A percentile compares a stretch with the other conserved stretches of the same genome.
phyloP scores from a whole-genome alignment of 108 stramenopile species.

The Nannochloropsis granulata region DNA sequence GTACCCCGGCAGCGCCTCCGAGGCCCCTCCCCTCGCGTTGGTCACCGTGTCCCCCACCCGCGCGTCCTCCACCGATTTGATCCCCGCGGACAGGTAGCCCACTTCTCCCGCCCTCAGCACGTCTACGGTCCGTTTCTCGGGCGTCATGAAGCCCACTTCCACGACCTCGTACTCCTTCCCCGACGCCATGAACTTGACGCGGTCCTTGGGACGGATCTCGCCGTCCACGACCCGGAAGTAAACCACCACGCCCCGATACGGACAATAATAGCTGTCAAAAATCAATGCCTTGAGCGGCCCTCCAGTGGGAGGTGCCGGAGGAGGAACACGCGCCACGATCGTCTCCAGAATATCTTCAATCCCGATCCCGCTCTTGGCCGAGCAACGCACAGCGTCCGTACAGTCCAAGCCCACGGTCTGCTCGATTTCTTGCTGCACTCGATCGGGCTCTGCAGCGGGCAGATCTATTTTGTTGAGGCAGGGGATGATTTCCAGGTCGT shows the following conservation, averaged over 20 bases:
- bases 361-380: constrained; percentile 78
- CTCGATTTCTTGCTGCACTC: constrained; percentile 77
- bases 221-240: constrained; percentile 78
- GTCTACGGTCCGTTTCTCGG: constrained; percentile 48
- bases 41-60: constrained; percentile 74
- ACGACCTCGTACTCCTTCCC: constrained; percentile 55
- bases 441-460: constrained; percentile 90
- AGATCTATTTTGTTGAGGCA: constrained; percentile 97
- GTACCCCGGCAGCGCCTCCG: constrained; percentile 23
- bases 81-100: constrained; percentile 78
- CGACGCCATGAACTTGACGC: constrained; percentile 25
- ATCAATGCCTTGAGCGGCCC: constrained; percentile 70
- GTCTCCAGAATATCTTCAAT: constrained; percentile 81
- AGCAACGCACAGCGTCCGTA: constrained; percentile 52
- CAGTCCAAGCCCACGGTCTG: constrained; percentile 82
- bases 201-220: constrained; percentile 26
- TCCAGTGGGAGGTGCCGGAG: constrained; percentile 49
- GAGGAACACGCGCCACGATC: constrained; percentile 69
- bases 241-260: constrained; percentile 74
- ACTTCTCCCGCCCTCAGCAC: constrained; percentile 61
- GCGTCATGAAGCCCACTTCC: constrained; percentile 81
- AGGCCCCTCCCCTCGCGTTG: neutral
- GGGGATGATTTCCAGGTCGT: constrained; percentile 91
- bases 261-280: constrained; percentile 89
- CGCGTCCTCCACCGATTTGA: constrained; percentile 74